A percentile compares a stretch with the other conserved stretches of the same genome.
Evolutionary conservation across 345 rosid genomes (phyloP).

Genomic region (Mangifera indica): DNA sequence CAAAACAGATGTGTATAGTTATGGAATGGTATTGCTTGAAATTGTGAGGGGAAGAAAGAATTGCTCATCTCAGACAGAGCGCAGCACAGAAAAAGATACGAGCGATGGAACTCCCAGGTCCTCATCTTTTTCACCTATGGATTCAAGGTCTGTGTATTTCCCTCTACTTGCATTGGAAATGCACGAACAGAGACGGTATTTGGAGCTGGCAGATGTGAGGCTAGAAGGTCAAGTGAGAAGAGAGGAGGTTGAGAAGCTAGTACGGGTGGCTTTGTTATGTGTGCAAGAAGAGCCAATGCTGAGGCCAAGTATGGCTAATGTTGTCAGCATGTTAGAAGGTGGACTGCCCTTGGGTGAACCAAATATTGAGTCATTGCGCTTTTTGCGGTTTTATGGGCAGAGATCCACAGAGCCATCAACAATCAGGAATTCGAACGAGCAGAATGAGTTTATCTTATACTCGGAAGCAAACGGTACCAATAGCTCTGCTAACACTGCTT

Average conservation of each 20-base stretch:
- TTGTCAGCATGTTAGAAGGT: constrained; percentile 22
- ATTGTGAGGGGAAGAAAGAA: constrained; percentile 22
- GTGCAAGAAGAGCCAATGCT: constrained; percentile 13
- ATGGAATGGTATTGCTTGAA: constrained; percentile 27
- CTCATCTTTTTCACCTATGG: neutral
- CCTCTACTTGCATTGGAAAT: constrained; percentile 20
- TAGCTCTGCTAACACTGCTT: neutral
- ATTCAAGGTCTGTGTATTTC: constrained; percentile 7
- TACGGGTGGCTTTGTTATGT: constrained; percentile 21
- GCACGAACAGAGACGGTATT: constrained; percentile 21
- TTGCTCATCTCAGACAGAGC: constrained; percentile 3
- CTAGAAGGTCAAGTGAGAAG: neutral
- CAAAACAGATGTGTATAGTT: constrained; percentile 32
- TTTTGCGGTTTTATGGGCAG: constrained; percentile 24
- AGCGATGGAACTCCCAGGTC: neutral
- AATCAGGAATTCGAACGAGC: neutral
- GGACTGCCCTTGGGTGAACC: constrained; percentile 16
- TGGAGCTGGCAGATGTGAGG: constrained; percentile 19
- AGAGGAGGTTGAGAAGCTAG: constrained; percentile 17
- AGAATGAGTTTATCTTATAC: neutral
- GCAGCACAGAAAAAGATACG: neutral
- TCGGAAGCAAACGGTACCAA: neutral
- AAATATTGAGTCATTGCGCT: constrained; percentile 13
- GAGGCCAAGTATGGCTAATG: constrained; percentile 20
- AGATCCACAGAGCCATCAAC: constrained; percentile 14